Evolutionary conservation across 768 basidiomycete genomes (phyloP).

Genomic region (Suillus occidentalis): DNA sequence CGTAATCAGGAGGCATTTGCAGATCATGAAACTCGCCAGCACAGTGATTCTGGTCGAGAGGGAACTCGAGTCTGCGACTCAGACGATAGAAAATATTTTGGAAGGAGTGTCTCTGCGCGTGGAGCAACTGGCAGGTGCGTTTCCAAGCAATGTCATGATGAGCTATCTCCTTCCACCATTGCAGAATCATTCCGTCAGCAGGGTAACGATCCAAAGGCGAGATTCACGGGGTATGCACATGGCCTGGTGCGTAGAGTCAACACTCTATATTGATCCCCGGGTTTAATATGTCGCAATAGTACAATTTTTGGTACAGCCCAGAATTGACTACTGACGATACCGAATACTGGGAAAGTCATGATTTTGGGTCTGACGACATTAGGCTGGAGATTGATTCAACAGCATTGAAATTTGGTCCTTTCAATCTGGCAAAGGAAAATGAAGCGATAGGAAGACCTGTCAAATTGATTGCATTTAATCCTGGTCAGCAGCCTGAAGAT

Average conservation of each 20-base stretch:
- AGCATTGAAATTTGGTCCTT: neutral
- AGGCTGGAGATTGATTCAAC: neutral
- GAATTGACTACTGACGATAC: neutral
- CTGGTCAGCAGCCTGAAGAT: neutral
- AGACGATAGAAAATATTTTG: neutral
- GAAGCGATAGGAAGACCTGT: neutral
- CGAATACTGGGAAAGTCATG: neutral
- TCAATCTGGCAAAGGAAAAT: too few relatives aligned
- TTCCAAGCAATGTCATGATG: too few relatives aligned
- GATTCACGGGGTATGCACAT: neutral
- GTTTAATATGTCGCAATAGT: neutral
- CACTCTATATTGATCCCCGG: neutral
- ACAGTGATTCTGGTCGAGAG: slow-evolving; percentile 26
- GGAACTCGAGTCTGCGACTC: slow-evolving; percentile 17
- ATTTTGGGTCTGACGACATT: neutral
- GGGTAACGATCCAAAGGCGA: neutral
- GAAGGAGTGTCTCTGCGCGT: neutral
- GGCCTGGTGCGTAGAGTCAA: neutral
- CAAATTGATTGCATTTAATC: neutral
- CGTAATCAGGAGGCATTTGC: slow-evolving; percentile 33
- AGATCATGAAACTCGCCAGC: slow-evolving; percentile 30
- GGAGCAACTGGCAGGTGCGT: neutral
- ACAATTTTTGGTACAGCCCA: slow-evolving; percentile 1
- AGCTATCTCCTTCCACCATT: neutral
- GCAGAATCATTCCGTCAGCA: neutral